Evolutionary conservation across 306 rosid species (phyloP).

Genomic region (Cucumis melo): DNA sequence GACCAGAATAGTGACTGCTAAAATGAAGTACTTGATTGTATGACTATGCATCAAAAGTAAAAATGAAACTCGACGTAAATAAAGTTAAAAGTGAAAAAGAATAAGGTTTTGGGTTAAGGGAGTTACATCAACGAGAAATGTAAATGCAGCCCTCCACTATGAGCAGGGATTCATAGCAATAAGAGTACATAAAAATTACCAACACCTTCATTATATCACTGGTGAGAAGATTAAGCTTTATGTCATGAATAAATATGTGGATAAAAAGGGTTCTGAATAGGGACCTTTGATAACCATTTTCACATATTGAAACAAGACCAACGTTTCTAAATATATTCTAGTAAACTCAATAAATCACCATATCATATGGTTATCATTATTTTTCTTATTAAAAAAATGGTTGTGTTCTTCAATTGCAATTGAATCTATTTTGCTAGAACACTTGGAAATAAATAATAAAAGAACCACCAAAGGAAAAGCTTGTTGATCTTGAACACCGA

Average conservation of each 20-base stretch:
- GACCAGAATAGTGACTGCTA: not conserved
- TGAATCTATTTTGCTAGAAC: not conserved
- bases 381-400: not conserved
- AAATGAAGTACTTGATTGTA: not conserved
- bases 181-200: not conserved
- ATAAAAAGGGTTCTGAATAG: not conserved
- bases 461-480: not conserved
- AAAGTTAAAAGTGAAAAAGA: not conserved
- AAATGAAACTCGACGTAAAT: not conserved
- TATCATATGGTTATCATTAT: not conserved
- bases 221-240: not conserved
- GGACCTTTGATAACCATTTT: not conserved
- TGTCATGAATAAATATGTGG: not conserved
- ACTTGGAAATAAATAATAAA: not conserved
- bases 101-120: not conserved
- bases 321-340: not conserved
- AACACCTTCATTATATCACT: not conserved
- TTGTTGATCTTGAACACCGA: not conserved
- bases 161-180: not conserved
- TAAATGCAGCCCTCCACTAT: not conserved
- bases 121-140: not conserved
- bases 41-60: not conserved
- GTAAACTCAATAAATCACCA: not conserved
- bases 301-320: not conserved
- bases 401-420: not conserved